These are phyloP conservation scores for Begonia masoniana DNA, from an alignment of 306 rosid genomes.

Conservation along the genomic window DNA sequence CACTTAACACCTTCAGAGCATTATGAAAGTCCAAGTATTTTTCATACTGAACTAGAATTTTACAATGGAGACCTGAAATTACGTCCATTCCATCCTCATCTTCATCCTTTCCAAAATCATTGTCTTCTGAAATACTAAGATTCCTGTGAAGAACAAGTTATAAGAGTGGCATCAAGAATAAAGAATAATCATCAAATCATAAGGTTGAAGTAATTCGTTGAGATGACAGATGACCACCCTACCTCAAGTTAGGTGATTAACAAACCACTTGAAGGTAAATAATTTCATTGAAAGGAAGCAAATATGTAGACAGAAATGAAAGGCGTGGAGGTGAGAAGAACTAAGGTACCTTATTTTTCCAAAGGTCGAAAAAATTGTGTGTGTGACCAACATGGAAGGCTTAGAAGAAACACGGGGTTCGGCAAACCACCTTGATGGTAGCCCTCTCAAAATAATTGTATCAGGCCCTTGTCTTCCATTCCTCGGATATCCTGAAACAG, in stretches of 20 bases:
- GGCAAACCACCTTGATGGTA: conserved; percentile 88
- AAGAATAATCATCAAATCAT: neutral
- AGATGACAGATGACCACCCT: too few species aligned
- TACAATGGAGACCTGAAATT: conserved; percentile 80
- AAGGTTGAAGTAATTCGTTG: neutral
- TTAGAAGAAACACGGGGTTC: conserved; percentile 91
- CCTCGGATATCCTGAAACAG: conserved; percentile 34
- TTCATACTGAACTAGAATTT: conserved; percentile 85
- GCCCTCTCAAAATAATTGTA: conserved; percentile 50
- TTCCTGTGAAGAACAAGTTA: conserved; percentile 38
- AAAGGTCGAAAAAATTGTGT: conserved; percentile 78
- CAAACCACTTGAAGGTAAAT: too few species aligned
- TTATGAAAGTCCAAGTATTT: conserved; percentile 56
- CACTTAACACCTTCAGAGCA: conserved; percentile 57
- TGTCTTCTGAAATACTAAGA: conserved; percentile 79
- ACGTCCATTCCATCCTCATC: conserved; percentile 42
- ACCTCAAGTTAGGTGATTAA: too few species aligned
- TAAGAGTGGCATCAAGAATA: conserved; percentile 5
- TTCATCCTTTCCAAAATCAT: conserved; percentile 52
- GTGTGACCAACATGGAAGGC: conserved; percentile 89
- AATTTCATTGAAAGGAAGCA: too few species aligned
- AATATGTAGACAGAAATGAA: conserved; percentile 1
- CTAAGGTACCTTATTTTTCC: conserved; percentile 60
- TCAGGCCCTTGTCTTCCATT: conserved; percentile 48
- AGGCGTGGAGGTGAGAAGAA: neutral